Evolutionary conservation across 2,329 filamentous ascomycete species (phyloP).

Genomic region (Fusarium luffae): DNA sequence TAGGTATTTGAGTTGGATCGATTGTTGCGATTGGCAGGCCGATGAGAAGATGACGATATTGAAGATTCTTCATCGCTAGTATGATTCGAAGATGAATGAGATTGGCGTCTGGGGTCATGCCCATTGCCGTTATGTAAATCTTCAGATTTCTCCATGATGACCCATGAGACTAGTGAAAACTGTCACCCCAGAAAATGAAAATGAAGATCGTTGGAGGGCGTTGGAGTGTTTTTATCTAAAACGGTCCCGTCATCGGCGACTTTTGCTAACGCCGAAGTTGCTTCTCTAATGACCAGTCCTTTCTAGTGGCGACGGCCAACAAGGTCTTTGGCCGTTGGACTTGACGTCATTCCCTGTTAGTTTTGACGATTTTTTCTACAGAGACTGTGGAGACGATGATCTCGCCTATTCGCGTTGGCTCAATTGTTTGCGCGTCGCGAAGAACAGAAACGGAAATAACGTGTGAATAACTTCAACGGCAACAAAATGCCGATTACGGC

Average conservation of each 20-base stretch:
- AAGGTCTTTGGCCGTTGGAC: neutral
- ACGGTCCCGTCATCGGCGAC: conserved; percentile 28
- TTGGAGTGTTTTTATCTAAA: conserved; percentile 2
- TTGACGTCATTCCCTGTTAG: neutral
- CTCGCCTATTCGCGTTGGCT: neutral
- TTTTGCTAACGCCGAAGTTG: conserved; percentile 1
- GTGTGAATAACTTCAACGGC: conserved; percentile 24
- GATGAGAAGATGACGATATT: conserved; percentile 14
- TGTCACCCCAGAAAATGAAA: neutral
- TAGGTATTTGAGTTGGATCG: neutral
- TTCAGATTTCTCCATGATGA: conserved; percentile 11
- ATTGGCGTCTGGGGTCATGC: neutral
- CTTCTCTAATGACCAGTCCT: neutral
- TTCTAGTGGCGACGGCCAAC: conserved; percentile 17
- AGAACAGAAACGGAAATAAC: neutral
- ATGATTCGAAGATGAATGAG: neutral
- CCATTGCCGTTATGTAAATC: conserved; percentile 1
- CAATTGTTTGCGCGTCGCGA: neutral
- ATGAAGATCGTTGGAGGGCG: neutral
- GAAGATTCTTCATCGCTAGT: conserved; percentile 31
- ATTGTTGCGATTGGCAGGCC: neutral
- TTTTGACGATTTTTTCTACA: neutral
- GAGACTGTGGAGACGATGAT: conserved; percentile 3
- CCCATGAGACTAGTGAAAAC: neutral
- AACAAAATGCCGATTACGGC: conserved; percentile 13